Evolutionary conservation across 331 rosid genomes (phyloP).

Genomic region (Quercus lobata): DNA sequence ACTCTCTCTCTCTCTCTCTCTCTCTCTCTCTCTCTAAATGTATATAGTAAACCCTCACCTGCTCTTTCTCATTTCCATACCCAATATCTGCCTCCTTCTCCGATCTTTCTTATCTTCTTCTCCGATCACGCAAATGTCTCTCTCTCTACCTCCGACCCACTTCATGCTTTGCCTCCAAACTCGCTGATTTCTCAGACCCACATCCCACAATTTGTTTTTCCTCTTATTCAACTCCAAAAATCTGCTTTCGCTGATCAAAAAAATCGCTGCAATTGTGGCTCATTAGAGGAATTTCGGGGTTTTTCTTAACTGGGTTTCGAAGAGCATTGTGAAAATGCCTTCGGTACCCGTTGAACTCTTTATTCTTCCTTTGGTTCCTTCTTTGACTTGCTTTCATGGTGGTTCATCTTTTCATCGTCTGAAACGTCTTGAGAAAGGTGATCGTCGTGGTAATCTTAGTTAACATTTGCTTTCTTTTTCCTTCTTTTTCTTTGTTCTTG

Average conservation of each 20-base stretch:
- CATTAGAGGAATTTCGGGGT: background rate
- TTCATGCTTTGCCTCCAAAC: background rate
- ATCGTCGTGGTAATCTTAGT: slow-evolving; percentile 96
- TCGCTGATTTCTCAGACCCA: background rate
- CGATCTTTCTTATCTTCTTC: background rate
- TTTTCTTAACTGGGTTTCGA: slow-evolving; percentile 51
- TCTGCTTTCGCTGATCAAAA: too few species aligned
- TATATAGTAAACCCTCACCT: background rate
- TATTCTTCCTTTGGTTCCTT: slow-evolving; percentile 34
- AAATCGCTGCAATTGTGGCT: background rate
- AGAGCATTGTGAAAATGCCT: slow-evolving; percentile 93
- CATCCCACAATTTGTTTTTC: background rate
- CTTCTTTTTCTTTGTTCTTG: background rate
- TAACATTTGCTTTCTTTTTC: slow-evolving; percentile 28
- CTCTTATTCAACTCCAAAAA: background rate
- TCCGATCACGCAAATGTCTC: background rate
- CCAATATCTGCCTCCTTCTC: too few species aligned
- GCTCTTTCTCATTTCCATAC: background rate
- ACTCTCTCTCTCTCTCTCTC: background rate
- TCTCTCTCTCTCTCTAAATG: too few species aligned
- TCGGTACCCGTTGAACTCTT: slow-evolving; percentile 53
- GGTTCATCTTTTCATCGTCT: slow-evolving; percentile 76
- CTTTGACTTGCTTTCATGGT: slow-evolving; percentile 42
- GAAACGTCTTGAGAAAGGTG: slow-evolving; percentile 71
- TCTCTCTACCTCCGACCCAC: background rate